Base-by-base conservation (phyloP, 176 grass and related monocot genomes). In the Paspalum notatum region DNA sequence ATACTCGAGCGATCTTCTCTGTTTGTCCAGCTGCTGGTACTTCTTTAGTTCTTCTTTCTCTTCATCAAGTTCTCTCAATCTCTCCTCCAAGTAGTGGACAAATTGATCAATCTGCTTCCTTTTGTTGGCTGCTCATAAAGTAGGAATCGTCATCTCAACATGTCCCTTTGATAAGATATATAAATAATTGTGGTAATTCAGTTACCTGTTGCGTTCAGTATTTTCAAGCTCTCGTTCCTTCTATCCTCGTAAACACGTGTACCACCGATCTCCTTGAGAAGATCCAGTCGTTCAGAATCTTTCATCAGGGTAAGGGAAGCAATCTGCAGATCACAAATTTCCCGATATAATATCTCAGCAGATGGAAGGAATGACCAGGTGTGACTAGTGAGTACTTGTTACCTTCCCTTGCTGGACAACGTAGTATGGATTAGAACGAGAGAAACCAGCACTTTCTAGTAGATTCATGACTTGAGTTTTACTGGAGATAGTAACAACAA, bases 381-480 rank as follows among this genome's bases (percentile, higher is more conserved):
- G 16, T 5, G 42, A 43, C 42, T 43, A 4, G 42, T 55, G 16
- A 74, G 54, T 71, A 66, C 9, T 50, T 67, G 25, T 70, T 84
- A 97, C 94, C 91, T 97, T 94, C 57, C 94, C 94, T 60, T 97
- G 94, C 80, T 97, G 94, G 57, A 97, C 94, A 80, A 97, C 87
- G 64, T 97, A 97, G 75, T 97, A 97, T 72, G 94, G 94, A 87
- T 97, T 97, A 55, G 94, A 97, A 39, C 87, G 89, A 80, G 94
- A 97, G 79, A 97, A 97, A 80, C 94, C 94, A 80, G 91, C 89
- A 90, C 91, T 97, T 71, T 97, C 89, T 80, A 97, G 71, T 27
- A 97, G 87, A 88, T 97, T 97, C 94, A 97, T 92, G 76, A 97
- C 91, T 89, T 97, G 91, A 56, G 91, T 94, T 88, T 97, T 97